phyloP scores from a whole-genome alignment of 352 stramenopile genomes.

The Phytophthora gonapodyides region DNA sequence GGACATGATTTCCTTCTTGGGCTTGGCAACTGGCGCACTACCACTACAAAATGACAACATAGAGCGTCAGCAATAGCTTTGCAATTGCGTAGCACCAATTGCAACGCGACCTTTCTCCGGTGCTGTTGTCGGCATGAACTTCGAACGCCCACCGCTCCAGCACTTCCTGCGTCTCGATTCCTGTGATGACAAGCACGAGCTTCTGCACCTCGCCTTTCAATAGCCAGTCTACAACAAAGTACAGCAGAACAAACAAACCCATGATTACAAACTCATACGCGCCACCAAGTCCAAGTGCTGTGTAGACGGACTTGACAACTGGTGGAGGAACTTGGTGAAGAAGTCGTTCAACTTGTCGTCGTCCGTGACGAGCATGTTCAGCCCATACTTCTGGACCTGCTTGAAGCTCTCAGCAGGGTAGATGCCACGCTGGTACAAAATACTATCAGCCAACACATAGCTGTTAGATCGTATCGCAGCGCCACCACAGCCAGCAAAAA shows the following conservation, averaged over 20 bases:
- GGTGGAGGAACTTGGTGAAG: conserved; percentile 92
- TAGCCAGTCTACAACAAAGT: conserved; percentile 86
- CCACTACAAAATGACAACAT: conserved; percentile 8
- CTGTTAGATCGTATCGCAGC: conserved; percentile 11
- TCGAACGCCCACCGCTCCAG: conserved; percentile 99
- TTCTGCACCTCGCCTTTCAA: conserved; percentile 96
- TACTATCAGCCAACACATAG: conserved; percentile 51
- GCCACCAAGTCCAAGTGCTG: neutral
- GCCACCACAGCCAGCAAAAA: conserved; percentile 5
- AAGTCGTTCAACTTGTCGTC: conserved; percentile 97
- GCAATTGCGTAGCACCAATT: neutral
- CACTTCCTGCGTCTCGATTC: conserved; percentile 96
- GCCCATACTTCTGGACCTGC: conserved; percentile 97
- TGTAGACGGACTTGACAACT: conserved; percentile 76
- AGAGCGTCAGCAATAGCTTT: conserved; percentile 2
- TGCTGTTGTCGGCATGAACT: conserved; percentile 79
- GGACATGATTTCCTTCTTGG: conserved; percentile 95
- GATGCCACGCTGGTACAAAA: conserved; percentile 96
- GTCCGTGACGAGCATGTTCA: conserved; percentile 98
- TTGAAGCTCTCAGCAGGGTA: conserved; percentile 99
- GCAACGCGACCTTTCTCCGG: conserved; percentile 35
- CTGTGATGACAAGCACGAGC: conserved; percentile 97
- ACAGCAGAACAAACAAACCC: neutral
- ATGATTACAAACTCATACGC: no score
- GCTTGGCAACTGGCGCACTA: conserved; percentile 56